A percentile compares a stretch with the other conserved stretches of the same genome.
Conservation (phyloP, 768 basidiomycete species). For the Macrocybe gigantea region DNA sequence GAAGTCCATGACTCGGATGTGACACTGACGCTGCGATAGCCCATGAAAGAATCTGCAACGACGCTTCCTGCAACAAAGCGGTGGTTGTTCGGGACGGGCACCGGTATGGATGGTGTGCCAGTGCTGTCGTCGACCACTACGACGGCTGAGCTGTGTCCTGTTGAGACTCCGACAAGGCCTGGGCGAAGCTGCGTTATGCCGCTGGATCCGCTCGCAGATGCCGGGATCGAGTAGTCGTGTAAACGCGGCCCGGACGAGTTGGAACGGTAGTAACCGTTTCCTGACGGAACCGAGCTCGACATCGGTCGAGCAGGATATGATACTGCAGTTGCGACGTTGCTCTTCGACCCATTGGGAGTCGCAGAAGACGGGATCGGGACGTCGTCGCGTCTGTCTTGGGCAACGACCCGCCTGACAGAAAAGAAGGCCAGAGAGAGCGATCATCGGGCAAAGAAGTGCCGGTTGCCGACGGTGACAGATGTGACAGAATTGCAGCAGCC, state of each 20-base stretch:
- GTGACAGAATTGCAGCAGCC: slow-evolving; percentile 94
- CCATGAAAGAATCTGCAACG: slow-evolving; percentile 7
- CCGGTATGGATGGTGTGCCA: slow-evolving; percentile 23
- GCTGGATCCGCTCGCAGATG: slow-evolving; percentile 22
- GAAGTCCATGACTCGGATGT: slow-evolving; percentile 25
- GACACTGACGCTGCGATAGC: slow-evolving; percentile 18
- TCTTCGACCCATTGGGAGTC: slow-evolving; percentile 2
- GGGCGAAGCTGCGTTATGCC: slow-evolving; percentile 57
- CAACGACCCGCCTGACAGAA: slow-evolving; percentile 65
- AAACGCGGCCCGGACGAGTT: slow-evolving; percentile 49
- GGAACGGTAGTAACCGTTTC: slow-evolving; percentile 16
- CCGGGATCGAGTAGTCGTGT: slow-evolving; percentile 57
- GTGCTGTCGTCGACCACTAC: slow-evolving; percentile 4
- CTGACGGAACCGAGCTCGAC: slow-evolving; percentile 51
- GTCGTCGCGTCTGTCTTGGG: slow-evolving; percentile 38
- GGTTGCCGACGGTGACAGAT: slow-evolving; percentile 62
- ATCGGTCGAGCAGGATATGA: slow-evolving; percentile 19
- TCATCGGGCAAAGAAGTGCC: slow-evolving; percentile 87
- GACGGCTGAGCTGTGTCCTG: slow-evolving; percentile 1
- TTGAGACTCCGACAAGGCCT: slow-evolving; percentile 40
- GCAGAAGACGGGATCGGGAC: slow-evolving; percentile 6
- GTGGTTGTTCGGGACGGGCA: slow-evolving; percentile 20
- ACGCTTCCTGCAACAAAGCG: not conserved
- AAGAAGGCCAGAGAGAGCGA: slow-evolving; percentile 87
- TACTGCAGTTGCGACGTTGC: slow-evolving; percentile 2